A percentile compares a stretch with the other conserved stretches of the same genome.
Evolutionary conservation across 2,329 filamentous ascomycete genomes (phyloP).

Genomic region (Diaporthe helianthi): DNA sequence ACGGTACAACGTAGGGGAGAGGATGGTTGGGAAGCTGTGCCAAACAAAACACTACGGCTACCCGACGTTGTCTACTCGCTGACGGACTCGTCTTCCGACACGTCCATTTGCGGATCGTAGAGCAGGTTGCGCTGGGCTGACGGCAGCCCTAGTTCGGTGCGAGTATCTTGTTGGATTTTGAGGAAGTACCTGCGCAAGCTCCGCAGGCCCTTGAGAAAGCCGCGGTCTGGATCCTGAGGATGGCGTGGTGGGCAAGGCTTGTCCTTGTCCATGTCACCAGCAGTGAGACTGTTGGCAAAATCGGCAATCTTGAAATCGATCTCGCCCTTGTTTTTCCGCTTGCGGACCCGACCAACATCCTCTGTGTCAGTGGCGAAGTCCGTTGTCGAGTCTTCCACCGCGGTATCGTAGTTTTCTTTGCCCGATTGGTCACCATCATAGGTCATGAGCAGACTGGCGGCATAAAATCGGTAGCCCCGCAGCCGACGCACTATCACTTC

Average conservation of each 20-base stretch:
- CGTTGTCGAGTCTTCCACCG: slow-evolving; percentile 63
- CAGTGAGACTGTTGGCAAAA: slow-evolving; percentile 96
- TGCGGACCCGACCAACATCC: slow-evolving; percentile 50
- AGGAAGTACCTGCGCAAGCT: slow-evolving; percentile 85
- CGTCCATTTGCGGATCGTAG: slow-evolving; percentile 33
- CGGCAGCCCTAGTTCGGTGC: slow-evolving; percentile 56
- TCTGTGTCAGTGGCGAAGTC: slow-evolving; percentile 66
- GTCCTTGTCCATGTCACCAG: slow-evolving; percentile 72
- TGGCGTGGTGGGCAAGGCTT: slow-evolving; percentile 81
- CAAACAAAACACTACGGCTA: background rate
- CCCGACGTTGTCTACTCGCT: slow-evolving; percentile 40
- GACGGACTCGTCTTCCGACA: slow-evolving; percentile 42
- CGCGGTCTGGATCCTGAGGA: slow-evolving; percentile 81
- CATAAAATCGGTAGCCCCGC: slow-evolving; percentile 91
- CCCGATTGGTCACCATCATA: slow-evolving; percentile 83
- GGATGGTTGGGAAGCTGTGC: background rate
- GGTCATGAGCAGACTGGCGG: slow-evolving; percentile 91
- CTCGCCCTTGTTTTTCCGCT: slow-evolving; percentile 59
- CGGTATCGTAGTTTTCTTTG: slow-evolving; percentile 57
- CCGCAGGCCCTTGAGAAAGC: slow-evolving; percentile 85
- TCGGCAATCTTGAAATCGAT: slow-evolving; percentile 98
- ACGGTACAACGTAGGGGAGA: background rate
- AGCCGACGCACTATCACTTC: slow-evolving; percentile 83
- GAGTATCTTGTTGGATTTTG: slow-evolving; percentile 81
- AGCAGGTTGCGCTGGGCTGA: slow-evolving; percentile 34